Conservation (phyloP, 2,329 filamentous ascomycete species). For the Colletotrichum tanaceti region DNA sequence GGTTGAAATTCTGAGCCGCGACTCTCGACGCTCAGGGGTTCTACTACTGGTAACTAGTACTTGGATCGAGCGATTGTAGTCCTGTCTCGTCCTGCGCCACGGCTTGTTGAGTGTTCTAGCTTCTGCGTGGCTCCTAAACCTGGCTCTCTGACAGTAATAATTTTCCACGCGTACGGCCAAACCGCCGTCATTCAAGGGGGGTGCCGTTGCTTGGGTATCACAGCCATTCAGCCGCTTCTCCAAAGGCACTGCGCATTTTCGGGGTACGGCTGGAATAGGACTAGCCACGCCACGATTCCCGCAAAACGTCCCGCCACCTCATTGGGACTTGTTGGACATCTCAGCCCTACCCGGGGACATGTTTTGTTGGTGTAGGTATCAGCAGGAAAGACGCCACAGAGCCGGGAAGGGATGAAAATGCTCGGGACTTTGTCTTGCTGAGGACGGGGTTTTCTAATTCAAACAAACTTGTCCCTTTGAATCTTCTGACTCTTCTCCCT, state of each 20-base stretch:
- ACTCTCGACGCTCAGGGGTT: too few relatives aligned
- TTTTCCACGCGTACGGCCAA: neutral
- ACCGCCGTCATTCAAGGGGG: neutral
- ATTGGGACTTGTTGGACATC: neutral
- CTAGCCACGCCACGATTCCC: constrained; percentile 3
- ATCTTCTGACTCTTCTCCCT: neutral
- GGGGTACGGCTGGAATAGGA: constrained; percentile 4
- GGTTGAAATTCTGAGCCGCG: neutral
- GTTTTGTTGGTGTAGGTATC: too few relatives aligned
- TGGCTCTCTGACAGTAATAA: neutral
- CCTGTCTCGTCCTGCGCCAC: neutral
- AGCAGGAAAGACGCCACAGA: neutral
- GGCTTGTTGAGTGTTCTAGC: neutral
- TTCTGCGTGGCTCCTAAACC: neutral
- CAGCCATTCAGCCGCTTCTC: neutral
- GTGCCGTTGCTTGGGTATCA: neutral
- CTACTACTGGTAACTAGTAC: too few relatives aligned
- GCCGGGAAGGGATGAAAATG: neutral
- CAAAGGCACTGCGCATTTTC: constrained; percentile 3
- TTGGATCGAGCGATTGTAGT: too few relatives aligned
- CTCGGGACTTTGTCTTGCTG: neutral
- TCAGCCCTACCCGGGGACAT: neutral
- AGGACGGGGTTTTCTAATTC: neutral
- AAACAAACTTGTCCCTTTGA: neutral
- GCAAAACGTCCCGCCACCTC: constrained; percentile 8